These are phyloP conservation scores for Ramaria sp. DNA, from an alignment of 768 basidiomycete genomes.

Conservation along the genomic window DNA sequence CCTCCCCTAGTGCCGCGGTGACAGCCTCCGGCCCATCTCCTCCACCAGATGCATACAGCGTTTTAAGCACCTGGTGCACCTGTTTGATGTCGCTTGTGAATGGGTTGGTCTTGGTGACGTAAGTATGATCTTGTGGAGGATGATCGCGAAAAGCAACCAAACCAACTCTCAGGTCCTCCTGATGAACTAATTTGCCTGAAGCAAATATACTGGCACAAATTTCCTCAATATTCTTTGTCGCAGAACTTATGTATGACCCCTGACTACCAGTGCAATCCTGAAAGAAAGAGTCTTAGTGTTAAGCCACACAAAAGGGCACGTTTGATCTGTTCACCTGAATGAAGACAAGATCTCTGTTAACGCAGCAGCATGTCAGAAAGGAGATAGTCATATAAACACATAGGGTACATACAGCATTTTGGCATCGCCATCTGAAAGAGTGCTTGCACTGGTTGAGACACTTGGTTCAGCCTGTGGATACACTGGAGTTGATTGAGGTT, in stretches of 20 bases:
- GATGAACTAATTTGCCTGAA: slow-evolving; percentile 79
- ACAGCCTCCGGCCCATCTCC: slow-evolving; percentile 97
- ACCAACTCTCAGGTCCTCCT: slow-evolving; percentile 85
- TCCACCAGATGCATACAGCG: slow-evolving; percentile 80
- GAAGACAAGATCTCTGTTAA: slow-evolving; percentile 78
- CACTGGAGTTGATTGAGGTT: slow-evolving; percentile 19
- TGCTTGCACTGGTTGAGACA: slow-evolving; percentile 20
- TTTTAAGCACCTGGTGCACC: slow-evolving; percentile 75
- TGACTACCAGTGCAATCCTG: slow-evolving; percentile 94
- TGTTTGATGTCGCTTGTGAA: slow-evolving; percentile 87
- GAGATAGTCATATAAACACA: slow-evolving; percentile 10
- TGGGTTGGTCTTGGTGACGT: slow-evolving; percentile 86
- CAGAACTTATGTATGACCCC: slow-evolving; percentile 83
- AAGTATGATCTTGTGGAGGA: slow-evolving; percentile 94
- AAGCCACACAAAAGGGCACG: neutral
- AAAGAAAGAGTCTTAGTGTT: neutral
- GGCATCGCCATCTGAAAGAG: slow-evolving; percentile 31
- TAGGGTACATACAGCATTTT: slow-evolving; percentile 65
- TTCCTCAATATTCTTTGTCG: slow-evolving; percentile 91
- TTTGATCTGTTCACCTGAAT: slow-evolving; percentile 24
- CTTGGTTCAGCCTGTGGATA: slow-evolving; percentile 15
- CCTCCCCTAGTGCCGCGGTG: slow-evolving; percentile 84
- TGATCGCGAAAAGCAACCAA: slow-evolving; percentile 94
- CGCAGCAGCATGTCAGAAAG: slow-evolving; percentile 8
- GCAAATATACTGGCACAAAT: slow-evolving; percentile 93